phyloP scores from a whole-genome alignment of 1,284 basidiomycete species.

The Sporisorium sorghi region DNA sequence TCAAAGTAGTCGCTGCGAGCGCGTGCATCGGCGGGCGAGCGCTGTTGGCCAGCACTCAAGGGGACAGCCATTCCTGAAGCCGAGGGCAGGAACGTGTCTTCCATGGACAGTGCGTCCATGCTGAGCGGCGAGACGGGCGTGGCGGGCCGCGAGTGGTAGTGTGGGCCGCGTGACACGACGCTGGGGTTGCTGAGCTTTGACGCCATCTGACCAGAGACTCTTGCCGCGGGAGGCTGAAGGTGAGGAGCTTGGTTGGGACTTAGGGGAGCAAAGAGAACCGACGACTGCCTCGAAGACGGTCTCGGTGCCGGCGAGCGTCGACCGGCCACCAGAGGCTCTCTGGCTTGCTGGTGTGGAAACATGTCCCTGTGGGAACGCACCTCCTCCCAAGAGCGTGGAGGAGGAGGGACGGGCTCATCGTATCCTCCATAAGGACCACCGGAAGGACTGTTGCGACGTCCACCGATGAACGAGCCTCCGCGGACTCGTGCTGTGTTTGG shows the following conservation, averaged over 20 bases:
- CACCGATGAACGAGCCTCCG: constrained; percentile 25
- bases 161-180: constrained; percentile 15
- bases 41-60: constrained; percentile 16
- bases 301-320: constrained; percentile 23
- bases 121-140: constrained; percentile 55
- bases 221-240: not conserved
- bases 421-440: constrained; percentile 12
- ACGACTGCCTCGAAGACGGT: constrained; percentile 32
- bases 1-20: constrained; percentile 45
- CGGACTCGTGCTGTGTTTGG: constrained; percentile 21
- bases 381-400: constrained; percentile 41
- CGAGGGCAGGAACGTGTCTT: constrained; percentile 34
- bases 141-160: constrained; percentile 37
- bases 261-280: constrained; percentile 51
- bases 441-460: constrained; percentile 25
- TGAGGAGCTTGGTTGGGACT: constrained; percentile 34
- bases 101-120: constrained; percentile 52
- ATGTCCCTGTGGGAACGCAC: constrained; percentile 14
- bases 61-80: constrained; percentile 41
- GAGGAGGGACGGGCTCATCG: constrained; percentile 28
- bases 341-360: constrained; percentile 4
- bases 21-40: constrained; percentile 29
- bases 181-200: constrained; percentile 13
- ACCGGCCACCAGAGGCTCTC: constrained; percentile 7
- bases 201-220: constrained; percentile 7